phyloP scores from a whole-genome alignment of 129 eudicot genomes.

The Smallanthus sonchifolius region DNA sequence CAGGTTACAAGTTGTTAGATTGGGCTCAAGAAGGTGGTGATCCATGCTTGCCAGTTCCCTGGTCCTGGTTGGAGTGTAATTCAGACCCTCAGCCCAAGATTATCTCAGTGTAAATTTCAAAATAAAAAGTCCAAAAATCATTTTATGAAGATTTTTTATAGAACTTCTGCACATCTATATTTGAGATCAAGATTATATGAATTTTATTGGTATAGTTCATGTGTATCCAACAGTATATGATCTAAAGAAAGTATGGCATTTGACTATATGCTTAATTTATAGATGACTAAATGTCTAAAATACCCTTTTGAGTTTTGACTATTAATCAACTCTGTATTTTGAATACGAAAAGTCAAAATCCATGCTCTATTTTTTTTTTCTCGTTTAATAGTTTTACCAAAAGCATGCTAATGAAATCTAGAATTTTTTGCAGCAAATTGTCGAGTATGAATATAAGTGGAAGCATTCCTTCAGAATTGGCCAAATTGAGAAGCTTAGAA shows the following conservation, averaged over 20 bases:
- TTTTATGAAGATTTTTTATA: conserved; percentile 66
- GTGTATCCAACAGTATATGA: background rate
- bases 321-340: background rate
- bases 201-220: conserved; percentile 31
- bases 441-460: conserved; percentile 74
- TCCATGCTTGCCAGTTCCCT: conserved; percentile 91
- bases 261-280: background rate
- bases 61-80: conserved; percentile 95
- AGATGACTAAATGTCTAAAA: background rate
- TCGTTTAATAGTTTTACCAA: background rate
- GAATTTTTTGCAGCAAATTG: conserved; percentile 52
- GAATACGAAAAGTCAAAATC: background rate
- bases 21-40: conserved; percentile 99
- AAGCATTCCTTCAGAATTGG: conserved; percentile 66
- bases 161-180: conserved; percentile 40
- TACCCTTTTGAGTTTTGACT: background rate
- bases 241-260: background rate
- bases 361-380: background rate
- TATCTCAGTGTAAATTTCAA: conserved; percentile 37
- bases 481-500: conserved; percentile 62
- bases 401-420: conserved; percentile 13
- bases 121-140: conserved; percentile 13
- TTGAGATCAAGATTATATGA: conserved; percentile 35
- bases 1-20: conserved; percentile 50
- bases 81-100: conserved; percentile 75